Evolutionary conservation across 139 green algal genomes (phyloP).

Genomic region (Zygnema cylindricum): DNA sequence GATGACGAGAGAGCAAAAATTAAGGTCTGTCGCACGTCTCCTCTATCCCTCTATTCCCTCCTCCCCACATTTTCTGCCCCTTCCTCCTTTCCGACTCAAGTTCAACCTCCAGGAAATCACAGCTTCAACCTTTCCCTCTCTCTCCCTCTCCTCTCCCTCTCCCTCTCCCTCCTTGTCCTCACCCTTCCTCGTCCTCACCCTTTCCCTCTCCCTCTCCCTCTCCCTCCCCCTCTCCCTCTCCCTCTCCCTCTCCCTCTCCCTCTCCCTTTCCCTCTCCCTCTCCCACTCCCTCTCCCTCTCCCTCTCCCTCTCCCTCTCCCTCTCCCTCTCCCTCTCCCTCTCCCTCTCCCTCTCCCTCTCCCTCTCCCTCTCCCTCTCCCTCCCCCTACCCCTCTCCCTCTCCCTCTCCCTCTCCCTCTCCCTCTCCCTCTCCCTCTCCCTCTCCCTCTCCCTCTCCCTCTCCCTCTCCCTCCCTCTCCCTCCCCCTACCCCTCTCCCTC

Average conservation of each 20-base stretch:
- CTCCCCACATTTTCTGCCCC: not conserved
- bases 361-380: not conserved
- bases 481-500: no score
- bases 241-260: constrained; percentile 2
- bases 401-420: not conserved
- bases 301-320: not conserved
- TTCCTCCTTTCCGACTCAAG: not conserved
- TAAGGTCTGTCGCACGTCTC: not conserved
- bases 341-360: not conserved
- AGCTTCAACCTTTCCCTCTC: no score
- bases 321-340: not conserved
- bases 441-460: not conserved
- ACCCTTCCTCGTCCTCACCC: not conserved
- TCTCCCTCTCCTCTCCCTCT: not conserved
- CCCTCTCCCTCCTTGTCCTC: not conserved
- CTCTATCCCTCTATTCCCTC: not conserved
- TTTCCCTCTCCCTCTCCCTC: not conserved
- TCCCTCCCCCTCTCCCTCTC: not conserved
- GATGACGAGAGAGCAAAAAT: not conserved
- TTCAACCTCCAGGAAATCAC: no score
- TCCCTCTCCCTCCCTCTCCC: not conserved
- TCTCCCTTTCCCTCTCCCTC: not conserved
- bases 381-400: no score
- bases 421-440: not conserved
- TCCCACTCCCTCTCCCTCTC: not conserved